Base-by-base conservation (phyloP, 768 basidiomycete species). In the Macrolepiota dolichaula region DNA sequence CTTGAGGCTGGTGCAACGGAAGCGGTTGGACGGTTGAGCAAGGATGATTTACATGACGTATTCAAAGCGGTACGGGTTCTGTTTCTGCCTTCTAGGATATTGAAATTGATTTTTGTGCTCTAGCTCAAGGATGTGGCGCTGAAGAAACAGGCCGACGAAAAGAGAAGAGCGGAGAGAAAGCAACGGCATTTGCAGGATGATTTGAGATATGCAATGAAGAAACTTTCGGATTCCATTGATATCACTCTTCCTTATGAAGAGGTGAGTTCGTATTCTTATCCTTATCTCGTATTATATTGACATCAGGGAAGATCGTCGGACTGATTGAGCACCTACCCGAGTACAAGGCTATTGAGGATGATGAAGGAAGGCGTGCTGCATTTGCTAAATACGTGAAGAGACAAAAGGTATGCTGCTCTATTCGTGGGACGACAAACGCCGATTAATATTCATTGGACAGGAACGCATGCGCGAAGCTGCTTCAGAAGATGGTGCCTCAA, bases 171-270 rank as follows among this genome's bases (percentile, higher is more conserved):
- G 0, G 97, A 98, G 73, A 82, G 94, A 60, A 87, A 83, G 67
- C 86, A 89, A 61, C 83, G 96, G 27, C 91, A 96, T 72, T 74
- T 94, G 63, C 93, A 97, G 68, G 97, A 99, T 73, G 97, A 98
- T 69, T 79, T 99, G 38, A 88, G 97, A 5, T 97, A 98, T 75
- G 97, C 96, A 0, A 79, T 98, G 65, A 94, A 92, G 76, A 96
- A 96, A 71, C 78, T 96, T 6, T 72, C 91, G 0, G 92, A 95
- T 52, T 83, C 92, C 1, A 73, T 98, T 40, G 93, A 96, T 64
- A 71, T 95, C 52, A 84, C 75, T 29, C 70, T 87, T 59, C 71
- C 88, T 1, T 98, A 89, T 68, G 96, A 98, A 66, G 86, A 91
- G 66, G 95, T 92, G 65, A 57, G 86, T 73, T 32, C 38, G 2